Base-by-base conservation (phyloP, 805 yeast genomes). In the Metschnikowia cerradonensis region DNA sequence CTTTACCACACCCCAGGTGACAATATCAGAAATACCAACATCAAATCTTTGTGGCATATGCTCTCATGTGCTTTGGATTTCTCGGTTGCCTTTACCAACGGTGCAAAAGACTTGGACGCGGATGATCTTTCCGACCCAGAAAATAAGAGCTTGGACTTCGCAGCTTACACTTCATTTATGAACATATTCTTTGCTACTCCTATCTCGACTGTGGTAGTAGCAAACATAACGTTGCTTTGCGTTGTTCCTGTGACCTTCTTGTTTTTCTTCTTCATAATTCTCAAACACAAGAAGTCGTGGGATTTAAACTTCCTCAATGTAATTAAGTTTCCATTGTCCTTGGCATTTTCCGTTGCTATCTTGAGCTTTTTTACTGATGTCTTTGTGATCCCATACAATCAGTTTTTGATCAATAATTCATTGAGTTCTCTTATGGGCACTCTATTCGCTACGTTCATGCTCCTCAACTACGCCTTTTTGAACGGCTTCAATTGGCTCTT, bases 11-110 rank as follows among this genome's bases (percentile, higher is more conserved):
- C 97, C 1, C 68, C 72, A 14, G 74, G 81, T 42, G 97, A 91
- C 66, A 79, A 80, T 44, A 84, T 88, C 42, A 72, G 76, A 45
- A 81, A 83, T 52, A 78, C 88, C 13, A 71, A 84, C 17, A 80
- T 77, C 52, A 84, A 79, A 41, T 84, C 96, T 0, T 68, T 91
- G 42, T 87, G 92, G 85, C 92, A 88, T 62, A 91, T 91, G 96
- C 73, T 88, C 34, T 76, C 84, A 3, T 83, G 81, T 48, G 73
- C 95, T 0, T 66, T 86, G 58, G 94, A 85, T 57, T 71, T 86
- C 52, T 70, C 81, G 1, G 58, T 61, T 1, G 71, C 74, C 19
- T 59, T 90, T 1, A 63, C 61, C 15, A 40, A 64, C 13, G 69
- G 68, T 10, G 51, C 60, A 43, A 59, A 71, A 15, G 75, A 68